Conservation (phyloP, 108 stramenopile species). For the Pseudonitzschia pungens region DNA sequence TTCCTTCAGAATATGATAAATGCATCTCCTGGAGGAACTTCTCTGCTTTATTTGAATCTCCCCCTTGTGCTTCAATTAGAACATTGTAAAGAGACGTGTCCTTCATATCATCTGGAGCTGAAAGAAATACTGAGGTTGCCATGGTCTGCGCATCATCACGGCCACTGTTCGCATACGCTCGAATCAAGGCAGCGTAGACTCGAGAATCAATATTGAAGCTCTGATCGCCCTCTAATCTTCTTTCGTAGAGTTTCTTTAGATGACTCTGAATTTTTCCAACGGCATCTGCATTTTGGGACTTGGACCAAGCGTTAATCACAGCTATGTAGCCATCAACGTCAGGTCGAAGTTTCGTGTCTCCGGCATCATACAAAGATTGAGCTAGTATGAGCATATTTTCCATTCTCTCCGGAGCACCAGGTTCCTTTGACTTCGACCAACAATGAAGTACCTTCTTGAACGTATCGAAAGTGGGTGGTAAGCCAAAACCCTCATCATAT, state of each 20-base stretch:
- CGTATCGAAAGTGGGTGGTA: constrained; percentile 22
- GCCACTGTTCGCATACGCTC: constrained; percentile 35
- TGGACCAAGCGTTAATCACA: constrained; percentile 39
- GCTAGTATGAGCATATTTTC: constrained; percentile 26
- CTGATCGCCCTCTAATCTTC: constrained; percentile 20
- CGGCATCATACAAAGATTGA: constrained; percentile 22
- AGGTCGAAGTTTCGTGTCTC: constrained; percentile 23
- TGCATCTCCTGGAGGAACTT: constrained; percentile 32
- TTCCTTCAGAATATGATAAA: constrained; percentile 20
- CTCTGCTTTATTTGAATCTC: constrained; percentile 32
- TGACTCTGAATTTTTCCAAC: constrained; percentile 22
- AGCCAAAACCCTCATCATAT: constrained; percentile 21
- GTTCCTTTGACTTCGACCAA: constrained; percentile 29
- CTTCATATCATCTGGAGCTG: constrained; percentile 18
- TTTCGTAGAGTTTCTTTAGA: constrained; percentile 20
- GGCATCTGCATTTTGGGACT: constrained; percentile 24
- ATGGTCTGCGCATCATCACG: constrained; percentile 16
- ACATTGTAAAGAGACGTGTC: constrained; percentile 29
- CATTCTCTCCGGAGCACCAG: constrained; percentile 22
- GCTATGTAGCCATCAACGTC: constrained; percentile 21
- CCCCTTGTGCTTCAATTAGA: constrained; percentile 33
- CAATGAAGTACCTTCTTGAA: constrained; percentile 36
- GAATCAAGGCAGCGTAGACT: constrained; percentile 25
- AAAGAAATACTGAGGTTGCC: constrained; percentile 23
- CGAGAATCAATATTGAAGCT: constrained; percentile 1